These are phyloP conservation scores for Xylaria multiplex DNA, from an alignment of 2,329 filamentous ascomycete species.

Conservation along the genomic window DNA sequence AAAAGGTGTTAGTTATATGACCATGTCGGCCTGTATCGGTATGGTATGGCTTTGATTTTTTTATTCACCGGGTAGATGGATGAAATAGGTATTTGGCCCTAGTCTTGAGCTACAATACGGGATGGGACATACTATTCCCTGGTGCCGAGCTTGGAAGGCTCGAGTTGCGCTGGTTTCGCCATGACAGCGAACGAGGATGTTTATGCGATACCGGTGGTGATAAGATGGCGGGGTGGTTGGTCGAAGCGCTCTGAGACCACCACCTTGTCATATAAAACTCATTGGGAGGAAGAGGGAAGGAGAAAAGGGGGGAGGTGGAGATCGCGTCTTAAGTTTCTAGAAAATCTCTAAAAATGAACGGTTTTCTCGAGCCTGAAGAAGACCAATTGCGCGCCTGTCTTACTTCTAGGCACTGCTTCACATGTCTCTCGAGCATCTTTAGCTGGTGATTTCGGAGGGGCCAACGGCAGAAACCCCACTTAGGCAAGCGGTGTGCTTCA, in stretches of 20 bases:
- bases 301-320: neutral
- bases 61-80: neutral
- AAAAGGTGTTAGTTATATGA: conserved; percentile 29
- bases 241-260: neutral
- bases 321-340: neutral
- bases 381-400: conserved; percentile 8
- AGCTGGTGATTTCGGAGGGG: conserved; percentile 26
- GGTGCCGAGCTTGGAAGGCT: conserved; percentile 83
- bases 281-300: neutral
- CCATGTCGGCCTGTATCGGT: neutral
- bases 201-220: conserved; percentile 1
- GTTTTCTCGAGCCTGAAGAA: neutral
- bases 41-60: neutral
- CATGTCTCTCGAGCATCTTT: conserved; percentile 11
- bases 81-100: conserved; percentile 3
- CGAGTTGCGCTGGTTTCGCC: conserved; percentile 70
- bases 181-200: conserved; percentile 21
- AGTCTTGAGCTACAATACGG: conserved; percentile 2
- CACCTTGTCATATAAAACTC: neutral
- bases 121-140: conserved; percentile 80
- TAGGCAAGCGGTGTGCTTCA: conserved; percentile 32
- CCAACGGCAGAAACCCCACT: conserved; percentile 30
- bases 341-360: neutral
- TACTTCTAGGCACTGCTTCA: conserved; percentile 12
- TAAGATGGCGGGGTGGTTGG: conserved; percentile 4